These are phyloP conservation scores for Tolypocladium amazonense DNA, from an alignment of 2,329 filamentous ascomycete species.

Conservation along the genomic window DNA sequence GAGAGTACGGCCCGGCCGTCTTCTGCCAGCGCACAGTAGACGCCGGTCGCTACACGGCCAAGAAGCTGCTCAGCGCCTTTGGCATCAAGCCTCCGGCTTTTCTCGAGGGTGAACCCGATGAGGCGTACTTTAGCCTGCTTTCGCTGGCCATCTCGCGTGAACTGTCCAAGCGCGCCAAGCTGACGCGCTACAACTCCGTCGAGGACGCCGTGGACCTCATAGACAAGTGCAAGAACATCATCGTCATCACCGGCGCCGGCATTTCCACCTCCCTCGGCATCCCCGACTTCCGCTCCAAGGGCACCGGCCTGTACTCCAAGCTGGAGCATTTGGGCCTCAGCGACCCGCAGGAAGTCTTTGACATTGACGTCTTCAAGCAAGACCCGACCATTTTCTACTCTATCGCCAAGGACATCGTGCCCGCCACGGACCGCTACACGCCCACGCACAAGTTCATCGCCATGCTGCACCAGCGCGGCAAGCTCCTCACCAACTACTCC, in stretches of 20 bases:
- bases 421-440: conserved; percentile 68
- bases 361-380: conserved; percentile 75
- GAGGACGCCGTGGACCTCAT: conserved; percentile 79
- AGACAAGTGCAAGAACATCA: conserved; percentile 65
- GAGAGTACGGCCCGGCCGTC: conserved; percentile 63
- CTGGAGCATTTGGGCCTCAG: conserved; percentile 65
- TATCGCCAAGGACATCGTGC: conserved; percentile 82
- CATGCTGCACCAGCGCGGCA: conserved; percentile 75
- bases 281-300: conserved; percentile 91
- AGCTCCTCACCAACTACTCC: conserved; percentile 92
- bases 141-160: conserved; percentile 71
- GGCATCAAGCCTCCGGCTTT: conserved; percentile 64
- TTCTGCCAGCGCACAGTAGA: conserved; percentile 68
- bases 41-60: conserved; percentile 59
- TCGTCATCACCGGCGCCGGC: conserved; percentile 89
- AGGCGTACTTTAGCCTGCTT: conserved; percentile 64
- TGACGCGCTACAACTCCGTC: conserved; percentile 70
- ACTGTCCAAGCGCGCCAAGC: conserved; percentile 69
- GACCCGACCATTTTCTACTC: conserved; percentile 88
- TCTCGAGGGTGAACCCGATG: conserved; percentile 56
- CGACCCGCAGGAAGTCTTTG: conserved; percentile 93
- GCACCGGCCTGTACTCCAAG: conserved; percentile 82
- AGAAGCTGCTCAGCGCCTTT: conserved; percentile 81
- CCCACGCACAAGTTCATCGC: conserved; percentile 92
- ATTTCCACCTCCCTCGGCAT: conserved; percentile 96